Evolutionary conservation across 768 basidiomycete species (phyloP).

Genomic region (Mycena epipterygia): DNA sequence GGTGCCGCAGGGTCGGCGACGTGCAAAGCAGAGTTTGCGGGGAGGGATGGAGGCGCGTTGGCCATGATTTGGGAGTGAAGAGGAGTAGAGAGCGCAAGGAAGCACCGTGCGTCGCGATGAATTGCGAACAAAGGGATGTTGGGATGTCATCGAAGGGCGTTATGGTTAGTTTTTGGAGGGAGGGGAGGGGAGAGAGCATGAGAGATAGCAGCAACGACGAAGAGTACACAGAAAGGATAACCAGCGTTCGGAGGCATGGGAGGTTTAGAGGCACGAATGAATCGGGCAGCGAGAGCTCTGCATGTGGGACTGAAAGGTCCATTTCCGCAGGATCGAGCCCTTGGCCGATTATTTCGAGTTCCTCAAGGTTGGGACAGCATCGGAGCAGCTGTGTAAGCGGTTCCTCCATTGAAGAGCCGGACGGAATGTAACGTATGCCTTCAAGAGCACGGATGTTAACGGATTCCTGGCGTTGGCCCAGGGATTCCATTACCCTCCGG

Average conservation of each 20-base stretch:
- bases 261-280: constrained; percentile 65
- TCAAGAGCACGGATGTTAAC: constrained; percentile 63
- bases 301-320: constrained; percentile 47
- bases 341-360: constrained; percentile 73
- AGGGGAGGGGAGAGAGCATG: constrained; percentile 71
- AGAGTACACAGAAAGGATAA: constrained; percentile 75
- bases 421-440: constrained; percentile 67
- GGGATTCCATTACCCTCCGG: constrained; percentile 65
- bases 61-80: constrained; percentile 80
- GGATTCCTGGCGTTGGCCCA: constrained; percentile 66
- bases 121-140: constrained; percentile 65
- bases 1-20: constrained; percentile 72
- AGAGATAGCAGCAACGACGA: constrained; percentile 75
- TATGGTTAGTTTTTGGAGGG: constrained; percentile 72
- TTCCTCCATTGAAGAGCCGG: constrained; percentile 60
- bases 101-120: constrained; percentile 72
- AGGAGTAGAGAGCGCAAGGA: constrained; percentile 72
- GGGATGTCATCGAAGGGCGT: constrained; percentile 83
- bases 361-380: constrained; percentile 68
- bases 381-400: constrained; percentile 71
- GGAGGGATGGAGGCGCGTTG: constrained; percentile 68
- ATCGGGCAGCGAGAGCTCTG: constrained; percentile 45
- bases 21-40: constrained; percentile 61
- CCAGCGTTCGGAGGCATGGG: constrained; percentile 68
- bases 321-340: constrained; percentile 69